Evolutionary conservation across 1,284 basidiomycete genomes (phyloP).

Genomic region (Cutaneotrichosporon cyanovorans): DNA sequence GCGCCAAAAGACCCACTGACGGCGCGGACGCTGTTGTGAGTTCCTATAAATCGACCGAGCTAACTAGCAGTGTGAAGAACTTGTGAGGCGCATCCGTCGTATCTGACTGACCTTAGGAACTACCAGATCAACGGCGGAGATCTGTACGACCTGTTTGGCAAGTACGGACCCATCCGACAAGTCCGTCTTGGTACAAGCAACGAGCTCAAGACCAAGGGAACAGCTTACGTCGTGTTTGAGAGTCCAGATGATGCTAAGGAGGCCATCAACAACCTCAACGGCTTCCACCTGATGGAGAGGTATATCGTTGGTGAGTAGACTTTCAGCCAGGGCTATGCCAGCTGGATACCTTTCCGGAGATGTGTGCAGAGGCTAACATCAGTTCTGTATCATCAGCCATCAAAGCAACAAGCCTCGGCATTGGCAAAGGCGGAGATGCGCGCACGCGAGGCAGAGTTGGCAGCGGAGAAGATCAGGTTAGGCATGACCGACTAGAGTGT

Average conservation of each 20-base stretch:
- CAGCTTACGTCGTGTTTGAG: conserved; percentile 72
- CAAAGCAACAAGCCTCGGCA: conserved; percentile 83
- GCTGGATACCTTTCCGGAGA: too few relatives aligned
- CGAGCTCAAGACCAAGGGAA: conserved; percentile 77
- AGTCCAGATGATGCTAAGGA: conserved; percentile 70
- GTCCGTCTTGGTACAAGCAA: conserved; percentile 84
- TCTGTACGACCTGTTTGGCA: conserved; percentile 93
- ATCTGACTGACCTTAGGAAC: conserved; percentile 49
- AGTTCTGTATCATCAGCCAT: conserved; percentile 96
- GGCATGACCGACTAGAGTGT: conserved; percentile 29
- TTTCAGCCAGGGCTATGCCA: not conserved
- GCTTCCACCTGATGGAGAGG: conserved; percentile 95
- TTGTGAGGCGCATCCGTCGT: conserved; percentile 25
- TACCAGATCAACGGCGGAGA: conserved; percentile 87
- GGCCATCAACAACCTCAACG: conserved; percentile 91
- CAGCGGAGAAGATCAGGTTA: conserved; percentile 69
- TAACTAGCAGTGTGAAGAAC: conserved; percentile 39
- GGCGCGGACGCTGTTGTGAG: conserved; percentile 42
- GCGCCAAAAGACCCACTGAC: conserved; percentile 32
- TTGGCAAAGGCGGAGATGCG: conserved; percentile 82
- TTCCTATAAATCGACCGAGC: not conserved
- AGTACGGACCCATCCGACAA: conserved; percentile 94
- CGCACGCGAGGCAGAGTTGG: conserved; percentile 82
- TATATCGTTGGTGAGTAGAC: conserved; percentile 68
- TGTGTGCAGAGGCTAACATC: conserved; percentile 2